A percentile compares a stretch with the other conserved stretches of the same genome.
Conservation (phyloP, 805 yeast genomes). For the Saccharomycopsis fermentans region DNA sequence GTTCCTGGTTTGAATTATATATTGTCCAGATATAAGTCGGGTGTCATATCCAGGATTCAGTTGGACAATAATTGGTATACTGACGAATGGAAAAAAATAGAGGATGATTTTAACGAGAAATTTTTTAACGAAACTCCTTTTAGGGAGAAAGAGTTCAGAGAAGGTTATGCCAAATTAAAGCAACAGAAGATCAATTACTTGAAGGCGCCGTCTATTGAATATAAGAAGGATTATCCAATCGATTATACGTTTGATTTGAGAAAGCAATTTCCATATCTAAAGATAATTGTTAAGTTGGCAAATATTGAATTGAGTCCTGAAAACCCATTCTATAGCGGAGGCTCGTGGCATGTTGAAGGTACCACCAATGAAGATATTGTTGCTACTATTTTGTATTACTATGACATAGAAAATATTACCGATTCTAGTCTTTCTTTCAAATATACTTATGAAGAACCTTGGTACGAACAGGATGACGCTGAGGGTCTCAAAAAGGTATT, state of each 20-base stretch:
- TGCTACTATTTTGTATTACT: slow-evolving; percentile 33
- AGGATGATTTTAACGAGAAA: slow-evolving; percentile 1
- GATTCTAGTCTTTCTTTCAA: slow-evolving; percentile 28
- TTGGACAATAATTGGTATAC: not conserved
- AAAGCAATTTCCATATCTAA: slow-evolving; percentile 20
- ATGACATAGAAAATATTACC: slow-evolving; percentile 31
- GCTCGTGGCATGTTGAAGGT: slow-evolving; percentile 37
- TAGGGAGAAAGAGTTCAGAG: not conserved
- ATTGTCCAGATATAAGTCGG: slow-evolving; percentile 22
- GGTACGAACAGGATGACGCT: slow-evolving; percentile 29
- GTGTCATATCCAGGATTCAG: not conserved
- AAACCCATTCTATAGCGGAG: slow-evolving; percentile 30
- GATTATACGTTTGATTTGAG: slow-evolving; percentile 7
- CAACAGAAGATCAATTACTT: not conserved
- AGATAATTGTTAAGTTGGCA: slow-evolving; percentile 33
- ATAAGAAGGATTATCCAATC: not conserved
- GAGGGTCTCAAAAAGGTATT: slow-evolving; percentile 23
- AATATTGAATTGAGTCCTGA: slow-evolving; percentile 34
- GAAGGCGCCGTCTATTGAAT: not conserved
- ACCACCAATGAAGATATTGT: slow-evolving; percentile 32
- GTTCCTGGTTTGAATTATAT: slow-evolving; percentile 28
- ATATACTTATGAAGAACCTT: slow-evolving; percentile 25
- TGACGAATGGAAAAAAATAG: slow-evolving; percentile 9
- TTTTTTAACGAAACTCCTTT: too few relatives aligned
- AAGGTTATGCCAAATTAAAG: not conserved